phyloP scores from a whole-genome alignment of 2,329 filamentous ascomycete genomes.

The Exophiala sp. region DNA sequence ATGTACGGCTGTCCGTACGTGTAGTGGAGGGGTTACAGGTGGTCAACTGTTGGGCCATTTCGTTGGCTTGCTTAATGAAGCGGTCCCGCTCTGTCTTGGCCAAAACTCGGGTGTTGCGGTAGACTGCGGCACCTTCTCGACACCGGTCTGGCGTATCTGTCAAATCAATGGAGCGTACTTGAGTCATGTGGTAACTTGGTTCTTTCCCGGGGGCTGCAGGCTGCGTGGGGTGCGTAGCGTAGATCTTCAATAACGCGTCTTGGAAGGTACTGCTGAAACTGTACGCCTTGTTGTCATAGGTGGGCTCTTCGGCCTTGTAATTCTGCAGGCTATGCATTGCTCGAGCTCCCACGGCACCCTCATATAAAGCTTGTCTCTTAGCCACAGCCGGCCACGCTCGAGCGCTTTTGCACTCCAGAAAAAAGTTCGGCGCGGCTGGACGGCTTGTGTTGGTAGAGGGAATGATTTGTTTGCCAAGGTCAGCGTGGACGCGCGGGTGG shows the following conservation, averaged over 20 bases:
- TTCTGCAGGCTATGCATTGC: conserved; percentile 24
- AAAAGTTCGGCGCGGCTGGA: conserved; percentile 20
- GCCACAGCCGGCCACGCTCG: conserved; percentile 14
- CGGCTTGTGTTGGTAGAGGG: conserved; percentile 31
- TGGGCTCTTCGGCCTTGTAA: conserved; percentile 28
- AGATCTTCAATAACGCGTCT: conserved; percentile 38
- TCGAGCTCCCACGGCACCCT: conserved; percentile 23
- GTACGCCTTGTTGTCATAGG: conserved; percentile 39
- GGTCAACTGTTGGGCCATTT: conserved; percentile 5
- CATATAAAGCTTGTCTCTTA: conserved; percentile 12
- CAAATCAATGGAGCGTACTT: conserved; percentile 31
- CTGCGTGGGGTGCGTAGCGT: conserved; percentile 36
- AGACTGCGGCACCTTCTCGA: conserved; percentile 35
- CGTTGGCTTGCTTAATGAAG: conserved; percentile 34
- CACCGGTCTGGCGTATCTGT: conserved; percentile 32
- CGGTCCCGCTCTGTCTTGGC: conserved; percentile 36
- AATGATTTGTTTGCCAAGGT: conserved; percentile 16
- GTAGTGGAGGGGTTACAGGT: conserved; percentile 3
- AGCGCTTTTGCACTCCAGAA: conserved; percentile 17
- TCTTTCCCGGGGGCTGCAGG: conserved; percentile 32
- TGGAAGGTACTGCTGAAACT: conserved; percentile 38
- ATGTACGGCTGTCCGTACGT: conserved; percentile 3
- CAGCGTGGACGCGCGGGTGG: conserved; percentile 21
- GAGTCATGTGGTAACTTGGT: conserved; percentile 39
- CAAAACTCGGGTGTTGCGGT: conserved; percentile 39